These are phyloP conservation scores for Sporothrix variecibatus DNA, from an alignment of 2,329 filamentous ascomycete species.

Conservation along the genomic window DNA sequence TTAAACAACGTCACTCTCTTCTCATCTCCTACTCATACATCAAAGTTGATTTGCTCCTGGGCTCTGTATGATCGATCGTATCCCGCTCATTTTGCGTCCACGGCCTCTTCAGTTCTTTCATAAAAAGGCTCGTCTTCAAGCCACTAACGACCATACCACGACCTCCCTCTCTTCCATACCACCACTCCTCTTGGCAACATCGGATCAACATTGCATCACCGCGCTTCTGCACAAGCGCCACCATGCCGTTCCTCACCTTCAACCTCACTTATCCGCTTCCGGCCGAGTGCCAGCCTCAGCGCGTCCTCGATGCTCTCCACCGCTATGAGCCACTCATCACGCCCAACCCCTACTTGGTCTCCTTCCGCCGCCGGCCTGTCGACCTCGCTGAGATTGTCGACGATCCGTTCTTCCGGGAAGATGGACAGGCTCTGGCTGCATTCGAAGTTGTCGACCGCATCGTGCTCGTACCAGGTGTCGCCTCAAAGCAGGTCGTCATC, in stretches of 20 bases:
- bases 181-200: neutral
- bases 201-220: neutral
- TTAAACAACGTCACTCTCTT: neutral
- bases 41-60: neutral
- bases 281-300: constrained; percentile 40
- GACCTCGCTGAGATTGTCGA: constrained; percentile 39
- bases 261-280: constrained; percentile 48
- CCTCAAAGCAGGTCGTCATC: constrained; percentile 44
- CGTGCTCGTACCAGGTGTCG: constrained; percentile 45
- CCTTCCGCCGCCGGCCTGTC: constrained; percentile 41
- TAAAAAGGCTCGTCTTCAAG: neutral
- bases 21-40: neutral
- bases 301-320: constrained; percentile 45
- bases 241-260: constrained; percentile 42
- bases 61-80: neutral
- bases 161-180: neutral
- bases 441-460: constrained; percentile 42
- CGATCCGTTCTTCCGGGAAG: constrained; percentile 46
- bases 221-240: neutral
- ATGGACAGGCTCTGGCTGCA: constrained; percentile 37
- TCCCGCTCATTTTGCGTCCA: neutral
- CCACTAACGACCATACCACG: neutral
- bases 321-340: constrained; percentile 46
- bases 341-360: constrained; percentile 43
- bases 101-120: neutral